Evolutionary conservation across 768 basidiomycete species (phyloP).

Genomic region (Trametes cinnabarina): DNA sequence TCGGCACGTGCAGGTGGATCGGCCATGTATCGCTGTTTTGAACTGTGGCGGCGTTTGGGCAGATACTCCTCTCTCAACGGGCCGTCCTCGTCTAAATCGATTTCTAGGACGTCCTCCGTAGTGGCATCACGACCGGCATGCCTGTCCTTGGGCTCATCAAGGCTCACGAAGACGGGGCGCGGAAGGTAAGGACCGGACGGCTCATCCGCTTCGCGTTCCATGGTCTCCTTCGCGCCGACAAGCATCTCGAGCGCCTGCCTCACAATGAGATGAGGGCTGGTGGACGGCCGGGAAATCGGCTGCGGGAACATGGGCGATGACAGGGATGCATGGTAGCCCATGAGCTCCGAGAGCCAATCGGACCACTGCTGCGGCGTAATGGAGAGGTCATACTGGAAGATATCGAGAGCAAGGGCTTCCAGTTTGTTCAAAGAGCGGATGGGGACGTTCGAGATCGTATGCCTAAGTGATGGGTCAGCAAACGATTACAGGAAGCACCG

Average conservation of each 20-base stretch:
- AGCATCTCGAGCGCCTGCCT: constrained; percentile 71
- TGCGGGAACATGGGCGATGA: constrained; percentile 60
- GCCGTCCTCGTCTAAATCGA: constrained; percentile 81
- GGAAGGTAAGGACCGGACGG: constrained; percentile 33
- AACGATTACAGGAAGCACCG: not conserved
- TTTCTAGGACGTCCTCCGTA: constrained; percentile 53
- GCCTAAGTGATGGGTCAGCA: constrained; percentile 43
- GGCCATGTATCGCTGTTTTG: constrained; percentile 29
- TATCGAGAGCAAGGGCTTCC: constrained; percentile 67
- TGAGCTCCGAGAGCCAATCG: constrained; percentile 65
- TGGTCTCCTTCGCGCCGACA: constrained; percentile 45
- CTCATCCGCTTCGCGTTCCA: constrained; percentile 13
- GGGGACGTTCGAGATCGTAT: constrained; percentile 76
- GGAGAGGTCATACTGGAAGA: constrained; percentile 69
- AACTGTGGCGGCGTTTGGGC: constrained; percentile 61
- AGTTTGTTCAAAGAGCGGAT: constrained; percentile 67
- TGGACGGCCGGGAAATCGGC: constrained; percentile 75
- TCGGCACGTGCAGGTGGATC: constrained; percentile 20
- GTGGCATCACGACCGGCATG: constrained; percentile 33
- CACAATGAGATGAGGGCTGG: constrained; percentile 67
- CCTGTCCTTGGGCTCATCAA: constrained; percentile 63
- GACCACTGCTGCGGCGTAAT: constrained; percentile 65
- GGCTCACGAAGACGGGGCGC: constrained; percentile 69
- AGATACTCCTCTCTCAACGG: constrained; percentile 80
- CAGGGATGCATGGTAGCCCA: constrained; percentile 63